phyloP scores from a whole-genome alignment of 129 eudicot genomes.

The Sambucus nigra region DNA sequence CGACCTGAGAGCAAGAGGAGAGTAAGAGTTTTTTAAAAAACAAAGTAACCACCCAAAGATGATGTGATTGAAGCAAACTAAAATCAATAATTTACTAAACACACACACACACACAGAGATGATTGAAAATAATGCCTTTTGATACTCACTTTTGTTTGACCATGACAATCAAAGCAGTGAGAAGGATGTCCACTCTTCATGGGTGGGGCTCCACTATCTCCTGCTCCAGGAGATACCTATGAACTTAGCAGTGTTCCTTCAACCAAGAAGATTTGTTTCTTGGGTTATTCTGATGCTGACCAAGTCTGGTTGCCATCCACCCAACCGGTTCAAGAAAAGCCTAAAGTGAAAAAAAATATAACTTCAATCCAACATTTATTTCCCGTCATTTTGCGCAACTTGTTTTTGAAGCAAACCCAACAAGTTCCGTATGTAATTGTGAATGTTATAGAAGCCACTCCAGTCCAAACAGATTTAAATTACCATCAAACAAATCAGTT shows the following conservation, averaged over 20 bases:
- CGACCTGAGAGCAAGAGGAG: constrained; percentile 16
- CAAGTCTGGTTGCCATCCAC: constrained; percentile 4
- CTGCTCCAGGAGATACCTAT: constrained; percentile 3
- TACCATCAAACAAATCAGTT: background rate
- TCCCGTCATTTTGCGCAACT: background rate
- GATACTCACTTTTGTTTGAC: constrained; percentile 9
- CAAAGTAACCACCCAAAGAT: constrained; percentile 14
- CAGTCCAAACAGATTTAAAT: background rate
- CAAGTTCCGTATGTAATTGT: background rate
- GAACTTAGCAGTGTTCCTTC: constrained; percentile 9
- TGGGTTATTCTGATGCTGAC: constrained; percentile 1
- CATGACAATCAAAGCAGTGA: constrained; percentile 1
- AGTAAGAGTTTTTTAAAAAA: constrained; percentile 10
- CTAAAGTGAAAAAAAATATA: constrained; percentile 7
- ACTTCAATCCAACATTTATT: background rate
- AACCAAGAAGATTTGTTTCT: constrained; percentile 6
- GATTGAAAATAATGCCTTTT: constrained; percentile 1
- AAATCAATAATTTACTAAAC: background rate
- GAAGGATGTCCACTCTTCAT: constrained; percentile 13
- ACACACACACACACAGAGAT: background rate
- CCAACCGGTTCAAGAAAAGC: constrained; percentile 5
- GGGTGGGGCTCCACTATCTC: constrained; percentile 20
- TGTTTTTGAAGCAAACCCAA: background rate
- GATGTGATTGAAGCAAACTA: constrained; percentile 9
- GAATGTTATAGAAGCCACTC: background rate